These are phyloP conservation scores for Amanita rimosa DNA, from an alignment of 768 basidiomycete species.

Conservation along the genomic window DNA sequence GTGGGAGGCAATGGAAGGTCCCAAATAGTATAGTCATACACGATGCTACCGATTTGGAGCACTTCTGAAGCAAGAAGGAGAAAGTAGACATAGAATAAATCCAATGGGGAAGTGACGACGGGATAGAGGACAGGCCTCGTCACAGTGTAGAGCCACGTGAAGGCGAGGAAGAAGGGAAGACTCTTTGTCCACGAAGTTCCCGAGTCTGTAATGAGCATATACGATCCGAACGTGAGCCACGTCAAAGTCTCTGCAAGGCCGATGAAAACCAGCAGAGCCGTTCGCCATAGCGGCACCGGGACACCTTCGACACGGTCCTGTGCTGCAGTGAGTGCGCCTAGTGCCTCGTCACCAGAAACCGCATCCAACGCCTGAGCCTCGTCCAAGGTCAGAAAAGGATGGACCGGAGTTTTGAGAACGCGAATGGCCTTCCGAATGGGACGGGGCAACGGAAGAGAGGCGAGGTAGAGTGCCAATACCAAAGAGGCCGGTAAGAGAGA, in stretches of 20 bases:
- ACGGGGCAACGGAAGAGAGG: slow-evolving; percentile 20
- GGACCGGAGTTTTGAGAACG: slow-evolving; percentile 18
- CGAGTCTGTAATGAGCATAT: no score
- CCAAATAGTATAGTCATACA: slow-evolving; percentile 39
- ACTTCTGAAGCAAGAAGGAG: slow-evolving; percentile 32
- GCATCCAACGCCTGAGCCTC: slow-evolving; percentile 28
- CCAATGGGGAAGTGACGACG: slow-evolving; percentile 38
- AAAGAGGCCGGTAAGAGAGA: slow-evolving; percentile 34
- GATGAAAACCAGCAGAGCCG: slow-evolving; percentile 46
- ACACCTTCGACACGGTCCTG: slow-evolving; percentile 15
- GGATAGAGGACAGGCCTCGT: slow-evolving; percentile 42
- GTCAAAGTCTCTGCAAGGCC: slow-evolving; percentile 12
- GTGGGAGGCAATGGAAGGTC: slow-evolving; percentile 29
- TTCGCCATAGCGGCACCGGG: slow-evolving; percentile 14
- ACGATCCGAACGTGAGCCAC: no score
- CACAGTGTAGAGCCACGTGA: slow-evolving; percentile 20
- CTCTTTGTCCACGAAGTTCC: no score
- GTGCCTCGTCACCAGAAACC: slow-evolving; percentile 13
- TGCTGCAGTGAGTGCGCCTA: neutral
- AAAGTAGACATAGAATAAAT: slow-evolving; percentile 29
- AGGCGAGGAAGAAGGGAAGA: no score
- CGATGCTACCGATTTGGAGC: slow-evolving; percentile 39
- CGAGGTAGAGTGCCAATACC: slow-evolving; percentile 31
- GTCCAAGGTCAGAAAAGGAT: no score
- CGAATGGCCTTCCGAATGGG: slow-evolving; percentile 14